A percentile compares a stretch with the other conserved stretches of the same genome.
Evolutionary conservation across 2,329 filamentous ascomycete genomes (phyloP).

Genomic region (Aspergillus amoenus): DNA sequence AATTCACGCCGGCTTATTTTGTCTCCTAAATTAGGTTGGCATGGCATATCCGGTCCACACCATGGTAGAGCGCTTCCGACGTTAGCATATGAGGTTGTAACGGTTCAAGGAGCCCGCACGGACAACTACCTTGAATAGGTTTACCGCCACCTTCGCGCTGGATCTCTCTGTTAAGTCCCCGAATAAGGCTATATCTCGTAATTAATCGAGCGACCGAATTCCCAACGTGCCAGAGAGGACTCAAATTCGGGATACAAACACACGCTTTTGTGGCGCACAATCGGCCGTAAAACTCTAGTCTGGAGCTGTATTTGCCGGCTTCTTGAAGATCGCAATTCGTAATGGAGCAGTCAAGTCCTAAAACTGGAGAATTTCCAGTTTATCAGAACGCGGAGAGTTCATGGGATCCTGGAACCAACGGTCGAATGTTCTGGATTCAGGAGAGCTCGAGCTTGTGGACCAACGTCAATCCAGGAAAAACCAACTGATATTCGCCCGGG

Average conservation of each 20-base stretch:
- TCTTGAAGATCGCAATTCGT: conserved; percentile 3
- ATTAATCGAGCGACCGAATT: neutral
- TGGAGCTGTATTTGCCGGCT: neutral
- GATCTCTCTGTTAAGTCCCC: neutral
- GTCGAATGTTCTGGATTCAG: conserved; percentile 20
- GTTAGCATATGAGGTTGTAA: neutral
- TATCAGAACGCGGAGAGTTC: conserved; percentile 3
- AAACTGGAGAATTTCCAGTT: neutral
- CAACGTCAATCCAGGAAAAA: neutral
- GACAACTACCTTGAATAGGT: neutral
- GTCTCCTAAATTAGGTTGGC: neutral
- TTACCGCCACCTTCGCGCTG: neutral
- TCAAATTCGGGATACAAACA: neutral
- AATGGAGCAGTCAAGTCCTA: neutral
- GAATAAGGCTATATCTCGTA: neutral
- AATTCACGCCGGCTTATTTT: neutral
- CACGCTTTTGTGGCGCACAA: neutral
- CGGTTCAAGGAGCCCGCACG: neutral
- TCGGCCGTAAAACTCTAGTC: conserved; percentile 2
- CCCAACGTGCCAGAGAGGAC: neutral
- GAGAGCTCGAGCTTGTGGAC: conserved; percentile 3
- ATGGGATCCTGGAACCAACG: conserved; percentile 15
- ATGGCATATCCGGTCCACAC: neutral
- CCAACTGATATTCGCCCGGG: neutral
- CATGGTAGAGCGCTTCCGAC: neutral